Percentiles rank a stretch among this genome's conserved stretches.
Conservation (phyloP, 2,329 filamentous ascomycete genomes). For the Mollisia scopiformis region DNA sequence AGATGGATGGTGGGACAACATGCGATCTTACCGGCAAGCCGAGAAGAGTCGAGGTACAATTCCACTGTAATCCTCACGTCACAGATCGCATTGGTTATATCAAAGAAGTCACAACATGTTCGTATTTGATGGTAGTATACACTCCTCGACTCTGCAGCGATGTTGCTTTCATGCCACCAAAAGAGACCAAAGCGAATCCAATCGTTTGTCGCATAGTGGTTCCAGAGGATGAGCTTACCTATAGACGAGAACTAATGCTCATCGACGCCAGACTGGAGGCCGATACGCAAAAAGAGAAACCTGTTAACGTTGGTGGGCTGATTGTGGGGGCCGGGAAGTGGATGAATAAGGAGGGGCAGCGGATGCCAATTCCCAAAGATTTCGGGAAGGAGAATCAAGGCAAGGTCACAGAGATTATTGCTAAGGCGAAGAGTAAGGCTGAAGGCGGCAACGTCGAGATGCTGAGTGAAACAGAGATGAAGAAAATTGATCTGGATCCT, state of each 20-base stretch:
- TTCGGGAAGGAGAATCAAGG: constrained; percentile 57
- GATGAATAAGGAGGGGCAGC: constrained; percentile 32
- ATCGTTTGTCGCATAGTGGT: constrained; percentile 67
- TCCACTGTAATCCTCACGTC: constrained; percentile 62
- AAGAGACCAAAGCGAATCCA: constrained; percentile 62
- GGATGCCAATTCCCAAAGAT: constrained; percentile 39
- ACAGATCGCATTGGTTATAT: constrained; percentile 71
- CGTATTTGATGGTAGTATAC: constrained; percentile 75
- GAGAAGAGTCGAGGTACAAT: constrained; percentile 67
- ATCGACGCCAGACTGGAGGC: constrained; percentile 25
- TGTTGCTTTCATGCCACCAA: constrained; percentile 71
- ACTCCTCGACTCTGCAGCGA: constrained; percentile 76
- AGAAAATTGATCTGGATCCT: constrained; percentile 59
- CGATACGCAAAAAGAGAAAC: constrained; percentile 43
- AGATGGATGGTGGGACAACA: constrained; percentile 64
- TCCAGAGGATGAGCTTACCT: constrained; percentile 40
- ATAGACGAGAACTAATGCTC: constrained; percentile 43
- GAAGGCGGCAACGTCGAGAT: constrained; percentile 35
- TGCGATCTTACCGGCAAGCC: constrained; percentile 73
- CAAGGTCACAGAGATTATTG: constrained; percentile 27
- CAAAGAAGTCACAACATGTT: constrained; percentile 72
- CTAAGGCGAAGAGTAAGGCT: constrained; percentile 28
- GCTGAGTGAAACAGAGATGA: constrained; percentile 68
- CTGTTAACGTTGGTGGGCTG: constrained; percentile 34
- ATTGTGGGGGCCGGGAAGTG: constrained; percentile 34